phyloP scores from a whole-genome alignment of 495 filamentous ascomycete genomes.

The Hypoxylon fuscum region DNA sequence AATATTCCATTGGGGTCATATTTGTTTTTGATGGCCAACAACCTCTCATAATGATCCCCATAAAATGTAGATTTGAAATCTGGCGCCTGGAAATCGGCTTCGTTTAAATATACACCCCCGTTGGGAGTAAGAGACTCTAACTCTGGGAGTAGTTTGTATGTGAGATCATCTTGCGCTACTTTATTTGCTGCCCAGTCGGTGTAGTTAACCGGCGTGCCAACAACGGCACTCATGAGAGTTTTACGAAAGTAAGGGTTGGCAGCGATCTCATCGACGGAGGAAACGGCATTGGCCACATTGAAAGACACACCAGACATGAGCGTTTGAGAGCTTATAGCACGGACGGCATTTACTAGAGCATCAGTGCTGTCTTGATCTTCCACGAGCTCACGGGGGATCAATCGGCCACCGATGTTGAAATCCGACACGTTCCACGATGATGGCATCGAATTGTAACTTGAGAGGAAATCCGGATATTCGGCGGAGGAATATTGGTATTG shows the following conservation, averaged over 20 bases:
- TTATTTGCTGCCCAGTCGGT: constrained; percentile 18
- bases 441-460: constrained; percentile 3
- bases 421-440: constrained; percentile 29
- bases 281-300: constrained; percentile 11
- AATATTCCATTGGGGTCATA: constrained; percentile 58
- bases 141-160: constrained; percentile 3
- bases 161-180: constrained; percentile 6
- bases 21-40: constrained; percentile 58
- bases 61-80: constrained; percentile 45
- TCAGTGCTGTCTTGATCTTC: constrained; percentile 14
- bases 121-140: constrained; percentile 14
- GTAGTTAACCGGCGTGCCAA: constrained; percentile 24
- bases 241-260: constrained; percentile 28
- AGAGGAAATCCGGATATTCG: constrained; percentile 15
- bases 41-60: constrained; percentile 52
- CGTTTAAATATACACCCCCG: constrained; percentile 45
- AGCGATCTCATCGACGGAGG: constrained; percentile 15
- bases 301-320: constrained; percentile 14
- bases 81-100: constrained; percentile 54
- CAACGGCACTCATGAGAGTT: constrained; percentile 10
- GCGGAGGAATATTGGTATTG: constrained; percentile 16
- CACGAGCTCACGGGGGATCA: constrained; percentile 25
- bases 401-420: constrained; percentile 15
- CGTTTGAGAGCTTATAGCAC: constrained; percentile 12
- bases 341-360: constrained; percentile 17